A percentile compares a stretch with the other conserved stretches of the same genome.
phyloP scores from a whole-genome alignment of 352 stramenopile genomes.

The Discostella stelligera region DNA sequence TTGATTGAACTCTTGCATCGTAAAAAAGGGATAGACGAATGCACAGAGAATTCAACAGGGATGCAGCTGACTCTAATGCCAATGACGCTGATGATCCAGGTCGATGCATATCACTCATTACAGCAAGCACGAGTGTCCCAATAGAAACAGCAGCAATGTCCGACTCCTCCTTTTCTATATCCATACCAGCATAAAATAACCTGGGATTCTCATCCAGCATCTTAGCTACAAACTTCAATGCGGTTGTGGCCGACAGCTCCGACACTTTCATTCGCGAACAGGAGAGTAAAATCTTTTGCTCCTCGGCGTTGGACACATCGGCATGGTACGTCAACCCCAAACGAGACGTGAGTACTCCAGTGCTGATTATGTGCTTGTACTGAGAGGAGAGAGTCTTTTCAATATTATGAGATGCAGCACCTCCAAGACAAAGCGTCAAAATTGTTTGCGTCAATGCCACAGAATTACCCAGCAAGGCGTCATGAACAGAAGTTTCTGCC shows the following conservation, averaged over 20 bases:
- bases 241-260: slow-evolving; percentile 39
- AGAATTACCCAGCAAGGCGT: slow-evolving; percentile 55
- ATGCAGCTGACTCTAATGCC: slow-evolving; percentile 39
- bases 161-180: slow-evolving; percentile 23
- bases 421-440: slow-evolving; percentile 57
- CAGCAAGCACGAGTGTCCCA: slow-evolving; percentile 46
- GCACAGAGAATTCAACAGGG: slow-evolving; percentile 61
- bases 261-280: slow-evolving; percentile 52
- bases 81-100: slow-evolving; percentile 43
- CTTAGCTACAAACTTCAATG: slow-evolving; percentile 53
- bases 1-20: slow-evolving; percentile 26
- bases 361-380: slow-evolving; percentile 21
- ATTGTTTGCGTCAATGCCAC: slow-evolving; percentile 44
- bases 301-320: slow-evolving; percentile 3
- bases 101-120: slow-evolving; percentile 32
- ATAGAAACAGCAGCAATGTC: slow-evolving; percentile 43
- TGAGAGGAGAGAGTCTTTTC: slow-evolving; percentile 15
- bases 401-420: slow-evolving; percentile 22
- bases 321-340: slow-evolving; percentile 36
- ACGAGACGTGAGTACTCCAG: slow-evolving; percentile 12
- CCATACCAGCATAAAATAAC: slow-evolving; percentile 40
- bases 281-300: slow-evolving; percentile 48
- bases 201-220: slow-evolving; percentile 66
- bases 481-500: slow-evolving; percentile 21
- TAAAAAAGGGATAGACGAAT: slow-evolving; percentile 53